Base-by-base conservation (phyloP, 352 stramenopile genomes). In the Globisporangium barbulae region DNA sequence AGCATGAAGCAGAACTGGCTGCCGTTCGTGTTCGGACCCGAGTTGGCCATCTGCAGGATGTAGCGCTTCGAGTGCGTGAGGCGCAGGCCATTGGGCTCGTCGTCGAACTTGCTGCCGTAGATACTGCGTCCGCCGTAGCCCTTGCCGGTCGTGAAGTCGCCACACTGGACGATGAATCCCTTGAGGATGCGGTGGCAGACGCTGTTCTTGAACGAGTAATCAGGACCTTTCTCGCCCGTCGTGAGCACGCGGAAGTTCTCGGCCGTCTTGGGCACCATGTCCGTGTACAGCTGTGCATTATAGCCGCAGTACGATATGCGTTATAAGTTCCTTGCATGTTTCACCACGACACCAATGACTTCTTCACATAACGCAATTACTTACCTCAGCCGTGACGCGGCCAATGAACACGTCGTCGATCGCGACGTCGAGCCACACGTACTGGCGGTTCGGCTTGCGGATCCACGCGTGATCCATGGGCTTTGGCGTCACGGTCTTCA, bases 1-100 rank as follows among this genome's bases (percentile, higher is more conserved):
- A 95, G 67, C 85, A 94, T 99, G 61, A 99, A 99, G 78, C 99
- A 99, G 76, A 99, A 99, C 78, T 99, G 98, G 58, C 84, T 98
- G 28, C 97, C 97, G 70, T 99, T 99, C 5, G 98, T 99, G 75
- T 98, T 94, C 22, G 79, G 86, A 0, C 97, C 97, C 39, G 90
- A 85, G 73, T 99, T 99, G 35, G 98, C 98, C 98, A 99, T 99
- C 61, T 97, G 83, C 41, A 93, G 59, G 48, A 93, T 83, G 65
- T 93, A 93, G 21, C 86, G 72, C 72, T 91, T 91, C 52, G 79
- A 90, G 70, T 94, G 86, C 61, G 73, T 84, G 54, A 94, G 77
- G 47, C 74, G 73, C 59, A 94, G 71, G 33, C 86, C 84, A 50
- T 91, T 91, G 0, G 98, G 98, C 69, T 99, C 98, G 71, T 99